Base-by-base conservation (phyloP, 2,329 filamentous ascomycete species). In the Hypocreales sp. region DNA sequence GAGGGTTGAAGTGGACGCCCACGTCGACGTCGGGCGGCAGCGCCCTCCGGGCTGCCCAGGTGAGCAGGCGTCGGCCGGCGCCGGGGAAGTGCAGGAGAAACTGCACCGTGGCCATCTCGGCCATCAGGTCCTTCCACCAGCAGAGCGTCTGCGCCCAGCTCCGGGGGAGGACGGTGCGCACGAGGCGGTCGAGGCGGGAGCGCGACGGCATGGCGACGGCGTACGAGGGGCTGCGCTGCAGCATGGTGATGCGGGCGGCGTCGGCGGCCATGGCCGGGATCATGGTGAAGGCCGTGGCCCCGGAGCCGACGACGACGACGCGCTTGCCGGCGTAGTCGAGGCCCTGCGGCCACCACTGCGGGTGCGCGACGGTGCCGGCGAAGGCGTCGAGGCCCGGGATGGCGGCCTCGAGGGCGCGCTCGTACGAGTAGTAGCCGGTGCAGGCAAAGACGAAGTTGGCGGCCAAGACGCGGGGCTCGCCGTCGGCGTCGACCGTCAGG, bases 261-360 rank as follows among this genome's bases (percentile, higher is more conserved):
- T 58, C 58, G 19, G 72, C 53, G 1, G 69, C 60, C 37, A 80
- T 50, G 19, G 60, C 63, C 2, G 76, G 75, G 1, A 81, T 47
- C 2, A 79, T 53, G 1, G 75, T 78, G 22, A 80, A 56, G 4
- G 74, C 72, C 0, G 76, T 79, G 2, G 77, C 76, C 11, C 74
- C 75, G 20, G 60, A 68, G 12, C 78, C 78, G 31, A 81, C 68
- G 29, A 79, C 57, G 24, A 78, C 67, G 14, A 80, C 55, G 12
- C 67, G 62, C 42, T 80, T 79, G 48, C 60, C 52, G 9, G 56
- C 51, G 47, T 77, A 79, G 42, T 80, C 68, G 22, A 76, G 55
- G 30, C 75, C 58, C 30, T 72, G 56, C 0, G 76, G 76, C 75
- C 77, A 81, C 51, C 79, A 81, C 39, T 83, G 78, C 1, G 79